Evolutionary conservation across 2,329 filamentous ascomycete genomes (phyloP).

Genomic region (Colletotrichum lini): DNA sequence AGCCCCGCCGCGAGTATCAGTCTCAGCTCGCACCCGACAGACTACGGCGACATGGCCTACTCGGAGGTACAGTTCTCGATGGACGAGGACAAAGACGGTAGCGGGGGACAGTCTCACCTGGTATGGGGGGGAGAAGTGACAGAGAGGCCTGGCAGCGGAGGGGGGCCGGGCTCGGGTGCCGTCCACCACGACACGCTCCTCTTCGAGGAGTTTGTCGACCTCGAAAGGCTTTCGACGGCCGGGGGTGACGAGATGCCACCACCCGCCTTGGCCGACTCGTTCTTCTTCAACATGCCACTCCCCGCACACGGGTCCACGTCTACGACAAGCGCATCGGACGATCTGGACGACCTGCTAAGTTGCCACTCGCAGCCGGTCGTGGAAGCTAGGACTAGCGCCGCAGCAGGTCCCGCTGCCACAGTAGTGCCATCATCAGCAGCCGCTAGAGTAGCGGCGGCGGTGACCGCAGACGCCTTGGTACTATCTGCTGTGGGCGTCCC

Average conservation of each 20-base stretch:
- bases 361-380: slow-evolving; percentile 39
- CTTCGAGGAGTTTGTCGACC: slow-evolving; percentile 48
- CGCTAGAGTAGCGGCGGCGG: slow-evolving; percentile 33
- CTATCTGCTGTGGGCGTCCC: slow-evolving; percentile 34
- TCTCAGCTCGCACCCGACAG: slow-evolving; percentile 35
- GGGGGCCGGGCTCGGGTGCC: slow-evolving; percentile 22
- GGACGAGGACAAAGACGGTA: slow-evolving; percentile 40
- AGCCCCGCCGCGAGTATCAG: slow-evolving; percentile 39
- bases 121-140: slow-evolving; percentile 33
- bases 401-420: slow-evolving; percentile 43
- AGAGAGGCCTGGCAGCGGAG: slow-evolving; percentile 19
- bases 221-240: slow-evolving; percentile 44
- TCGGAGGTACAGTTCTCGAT: slow-evolving; percentile 39
- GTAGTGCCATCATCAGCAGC: slow-evolving; percentile 36
- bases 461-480: slow-evolving; percentile 27
- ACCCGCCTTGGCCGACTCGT: slow-evolving; percentile 39
- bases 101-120: slow-evolving; percentile 36
- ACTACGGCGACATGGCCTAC: slow-evolving; percentile 37
- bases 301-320: slow-evolving; percentile 37
- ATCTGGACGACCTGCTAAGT: slow-evolving; percentile 42
- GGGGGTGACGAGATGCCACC: slow-evolving; percentile 36
- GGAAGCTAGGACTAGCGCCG: slow-evolving; percentile 40
- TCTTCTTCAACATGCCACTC: slow-evolving; percentile 42
- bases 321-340: slow-evolving; percentile 42
- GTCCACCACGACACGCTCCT: slow-evolving; percentile 44